Conservation (phyloP, 2,329 filamentous ascomycete species). For the Clarireedia monteithiana region DNA sequence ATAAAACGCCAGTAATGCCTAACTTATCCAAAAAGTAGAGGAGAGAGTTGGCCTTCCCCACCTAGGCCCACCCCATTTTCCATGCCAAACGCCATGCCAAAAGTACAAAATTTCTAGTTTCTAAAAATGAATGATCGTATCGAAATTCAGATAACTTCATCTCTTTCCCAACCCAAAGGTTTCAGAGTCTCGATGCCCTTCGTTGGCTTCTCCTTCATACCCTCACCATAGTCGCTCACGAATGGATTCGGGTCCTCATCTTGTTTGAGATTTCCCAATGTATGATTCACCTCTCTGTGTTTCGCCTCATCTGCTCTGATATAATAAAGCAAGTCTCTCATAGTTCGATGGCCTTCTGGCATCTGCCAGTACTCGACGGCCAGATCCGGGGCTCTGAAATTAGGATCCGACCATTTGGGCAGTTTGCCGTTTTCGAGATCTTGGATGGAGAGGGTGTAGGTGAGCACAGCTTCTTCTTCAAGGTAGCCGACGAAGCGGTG, state of each 20-base stretch:
- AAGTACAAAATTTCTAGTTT: not conserved
- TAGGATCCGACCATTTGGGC: constrained; percentile 65
- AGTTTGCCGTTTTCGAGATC: constrained; percentile 82
- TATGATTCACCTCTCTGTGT: constrained; percentile 92
- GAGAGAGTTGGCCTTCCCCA: not conserved
- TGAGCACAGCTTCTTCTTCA: constrained; percentile 94
- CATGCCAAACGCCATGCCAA: not conserved
- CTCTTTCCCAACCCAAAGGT: constrained; percentile 71
- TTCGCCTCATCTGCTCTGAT: constrained; percentile 85
- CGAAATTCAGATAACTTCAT: constrained; percentile 55
- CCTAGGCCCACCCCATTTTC: not conserved
- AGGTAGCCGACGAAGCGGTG: constrained; percentile 96
- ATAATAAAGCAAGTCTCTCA: constrained; percentile 82
- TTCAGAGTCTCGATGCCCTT: constrained; percentile 56
- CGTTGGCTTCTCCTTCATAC: constrained; percentile 56
- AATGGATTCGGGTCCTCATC: constrained; percentile 88
- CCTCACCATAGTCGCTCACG: constrained; percentile 71
- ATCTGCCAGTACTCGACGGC: constrained; percentile 92
- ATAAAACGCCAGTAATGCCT: not conserved
- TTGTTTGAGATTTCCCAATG: constrained; percentile 78
- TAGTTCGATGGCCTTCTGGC: constrained; percentile 72
- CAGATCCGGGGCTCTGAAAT: constrained; percentile 76
- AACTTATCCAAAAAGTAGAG: not conserved
- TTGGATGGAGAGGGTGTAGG: constrained; percentile 81
- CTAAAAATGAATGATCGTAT: not conserved